Evolutionary conservation across 495 filamentous ascomycete genomes (phyloP).

Genomic region (Evernia prunastri): DNA sequence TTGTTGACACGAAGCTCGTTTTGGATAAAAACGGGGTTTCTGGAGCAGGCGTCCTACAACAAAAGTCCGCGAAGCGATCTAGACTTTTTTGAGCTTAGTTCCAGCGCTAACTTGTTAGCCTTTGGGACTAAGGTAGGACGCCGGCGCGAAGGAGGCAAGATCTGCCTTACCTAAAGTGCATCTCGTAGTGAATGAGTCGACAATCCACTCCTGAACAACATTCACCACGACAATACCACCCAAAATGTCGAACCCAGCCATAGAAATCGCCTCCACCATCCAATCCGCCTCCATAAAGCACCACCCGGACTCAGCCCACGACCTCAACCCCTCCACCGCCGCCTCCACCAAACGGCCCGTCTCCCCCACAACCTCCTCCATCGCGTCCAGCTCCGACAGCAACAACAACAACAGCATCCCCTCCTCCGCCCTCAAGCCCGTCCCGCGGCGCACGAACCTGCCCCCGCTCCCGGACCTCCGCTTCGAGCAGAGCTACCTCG

Average conservation of each 20-base stretch:
- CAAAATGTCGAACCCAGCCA: conserved; percentile 37
- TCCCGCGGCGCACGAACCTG: conserved; percentile 50
- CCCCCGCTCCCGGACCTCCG: conserved; percentile 87
- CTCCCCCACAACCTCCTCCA: conserved; percentile 30
- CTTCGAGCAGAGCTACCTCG: conserved; percentile 96
- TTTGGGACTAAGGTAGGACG: too few relatives aligned
- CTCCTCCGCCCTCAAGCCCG: conserved; percentile 49
- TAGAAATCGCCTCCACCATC: conserved; percentile 66
- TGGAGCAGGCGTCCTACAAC: too few relatives aligned
- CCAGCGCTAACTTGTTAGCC: too few relatives aligned
- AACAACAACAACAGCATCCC: conserved; percentile 49
- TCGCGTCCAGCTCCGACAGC: conserved; percentile 39
- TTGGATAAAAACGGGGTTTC: too few relatives aligned
- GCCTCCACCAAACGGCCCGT: conserved; percentile 47
- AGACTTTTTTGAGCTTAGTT: too few relatives aligned
- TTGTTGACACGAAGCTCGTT: too few relatives aligned
- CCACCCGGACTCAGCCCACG: conserved; percentile 61
- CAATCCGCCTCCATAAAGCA: conserved; percentile 71
- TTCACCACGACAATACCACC: not conserved
- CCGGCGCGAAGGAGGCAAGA: too few relatives aligned
- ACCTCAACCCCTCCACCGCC: conserved; percentile 74
- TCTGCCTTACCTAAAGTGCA: too few relatives aligned
- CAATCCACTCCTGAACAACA: too few relatives aligned
- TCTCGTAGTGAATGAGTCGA: too few relatives aligned
- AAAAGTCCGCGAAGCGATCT: too few relatives aligned